Conservation (phyloP, 805 yeast genomes). For the Yarrowia divulgata region DNA sequence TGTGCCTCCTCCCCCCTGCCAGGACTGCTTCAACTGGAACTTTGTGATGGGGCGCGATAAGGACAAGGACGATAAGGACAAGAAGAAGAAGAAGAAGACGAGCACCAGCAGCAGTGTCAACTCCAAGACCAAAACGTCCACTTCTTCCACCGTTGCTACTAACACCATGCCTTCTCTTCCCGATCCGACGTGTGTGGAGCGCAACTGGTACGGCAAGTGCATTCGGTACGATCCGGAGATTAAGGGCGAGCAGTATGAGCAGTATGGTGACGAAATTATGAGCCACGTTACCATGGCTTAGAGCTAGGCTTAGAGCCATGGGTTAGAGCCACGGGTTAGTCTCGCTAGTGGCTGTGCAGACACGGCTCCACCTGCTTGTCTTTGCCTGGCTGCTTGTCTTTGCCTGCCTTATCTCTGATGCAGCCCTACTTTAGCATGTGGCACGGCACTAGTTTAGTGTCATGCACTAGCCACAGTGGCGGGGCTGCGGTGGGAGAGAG, state of each 20-base stretch:
- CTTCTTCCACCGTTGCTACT: constrained; percentile 2
- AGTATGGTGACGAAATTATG: neutral
- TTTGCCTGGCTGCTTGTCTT: neutral
- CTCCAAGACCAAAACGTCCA: constrained; percentile 1
- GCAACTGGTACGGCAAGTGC: constrained; percentile 50
- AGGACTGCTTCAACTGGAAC: constrained; percentile 90
- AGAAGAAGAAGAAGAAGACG: constrained; percentile 26
- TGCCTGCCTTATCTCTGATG: neutral
- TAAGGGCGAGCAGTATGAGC: neutral
- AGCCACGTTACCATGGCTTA: neutral
- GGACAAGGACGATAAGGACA: constrained; percentile 30
- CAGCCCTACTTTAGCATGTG: constrained; percentile 3
- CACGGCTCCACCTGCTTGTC: too few relatives aligned
- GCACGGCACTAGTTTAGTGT: constrained; percentile 34
- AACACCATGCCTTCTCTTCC: constrained; percentile 35
- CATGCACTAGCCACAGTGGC: constrained; percentile 20
- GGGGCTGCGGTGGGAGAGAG: neutral
- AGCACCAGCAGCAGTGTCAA: constrained; percentile 1
- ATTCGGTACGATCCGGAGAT: constrained; percentile 37
- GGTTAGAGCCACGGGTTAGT: neutral
- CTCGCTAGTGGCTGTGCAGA: neutral
- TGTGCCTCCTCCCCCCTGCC: constrained; percentile 77
- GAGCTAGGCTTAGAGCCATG: too few relatives aligned
- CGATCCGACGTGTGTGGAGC: constrained; percentile 54
- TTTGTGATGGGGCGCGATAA: constrained; percentile 54